These are phyloP conservation scores for Lepraria neglecta DNA, from an alignment of 495 filamentous ascomycete genomes.

Conservation along the genomic window DNA sequence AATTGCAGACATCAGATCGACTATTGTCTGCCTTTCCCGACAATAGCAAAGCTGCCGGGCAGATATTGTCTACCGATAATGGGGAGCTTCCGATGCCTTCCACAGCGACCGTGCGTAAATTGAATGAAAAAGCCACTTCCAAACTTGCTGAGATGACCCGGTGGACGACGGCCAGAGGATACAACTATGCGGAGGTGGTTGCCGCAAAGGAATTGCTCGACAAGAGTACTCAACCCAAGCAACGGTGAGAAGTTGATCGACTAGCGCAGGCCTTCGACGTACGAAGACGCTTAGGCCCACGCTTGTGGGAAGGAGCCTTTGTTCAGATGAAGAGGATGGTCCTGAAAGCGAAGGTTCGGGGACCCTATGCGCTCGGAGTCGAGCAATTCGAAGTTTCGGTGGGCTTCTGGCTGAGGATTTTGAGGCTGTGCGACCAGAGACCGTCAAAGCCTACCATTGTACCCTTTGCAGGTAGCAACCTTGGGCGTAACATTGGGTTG, in stretches of 20 bases:
- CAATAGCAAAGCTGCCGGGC: background rate
- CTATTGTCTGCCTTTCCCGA: slow-evolving; percentile 14
- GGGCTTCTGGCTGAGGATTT: background rate
- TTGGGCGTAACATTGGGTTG: background rate
- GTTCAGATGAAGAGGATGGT: background rate
- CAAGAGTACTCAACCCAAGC: slow-evolving; percentile 17
- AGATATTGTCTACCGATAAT: background rate
- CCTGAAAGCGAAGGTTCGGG: background rate
- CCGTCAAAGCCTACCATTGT: background rate
- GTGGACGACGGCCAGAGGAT: slow-evolving; percentile 51
- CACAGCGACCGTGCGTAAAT: slow-evolving; percentile 51
- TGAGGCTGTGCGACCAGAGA: background rate
- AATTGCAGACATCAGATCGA: slow-evolving; percentile 23
- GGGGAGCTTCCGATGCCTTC: slow-evolving; percentile 30
- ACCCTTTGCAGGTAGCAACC: slow-evolving; percentile 1
- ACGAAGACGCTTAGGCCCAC: background rate
- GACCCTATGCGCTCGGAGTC: background rate
- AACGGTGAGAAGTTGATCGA: slow-evolving; percentile 13
- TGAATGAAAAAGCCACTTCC: slow-evolving; percentile 66
- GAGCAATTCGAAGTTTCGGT: background rate
- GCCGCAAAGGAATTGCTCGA: slow-evolving; percentile 71
- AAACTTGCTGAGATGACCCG: slow-evolving; percentile 73
- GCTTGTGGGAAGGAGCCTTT: background rate
- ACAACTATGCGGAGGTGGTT: slow-evolving; percentile 65
- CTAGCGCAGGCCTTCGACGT: background rate